Conservation (phyloP, 2,329 filamentous ascomycete genomes). For the Aspergillus calidoustus region DNA sequence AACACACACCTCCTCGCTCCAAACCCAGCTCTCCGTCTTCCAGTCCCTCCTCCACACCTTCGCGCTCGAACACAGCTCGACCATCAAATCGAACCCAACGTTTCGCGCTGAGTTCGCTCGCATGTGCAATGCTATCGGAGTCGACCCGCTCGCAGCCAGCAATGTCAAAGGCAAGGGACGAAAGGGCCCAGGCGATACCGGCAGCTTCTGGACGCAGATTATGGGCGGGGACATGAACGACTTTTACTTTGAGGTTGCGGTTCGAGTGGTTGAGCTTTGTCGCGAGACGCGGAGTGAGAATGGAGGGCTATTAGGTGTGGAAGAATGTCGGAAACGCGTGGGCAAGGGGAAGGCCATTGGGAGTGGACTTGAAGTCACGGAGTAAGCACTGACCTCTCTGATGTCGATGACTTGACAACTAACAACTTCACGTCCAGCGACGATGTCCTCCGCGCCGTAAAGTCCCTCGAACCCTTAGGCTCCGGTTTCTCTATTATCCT, state of each 20-base stretch:
- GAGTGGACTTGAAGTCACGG: constrained; percentile 74
- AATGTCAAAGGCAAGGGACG: constrained; percentile 57
- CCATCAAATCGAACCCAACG: constrained; percentile 91
- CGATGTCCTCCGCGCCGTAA: constrained; percentile 87
- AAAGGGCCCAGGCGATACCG: constrained; percentile 52
- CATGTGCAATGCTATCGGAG: constrained; percentile 97
- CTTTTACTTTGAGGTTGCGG: constrained; percentile 97
- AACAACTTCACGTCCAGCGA: constrained; percentile 57
- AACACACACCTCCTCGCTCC: constrained; percentile 81
- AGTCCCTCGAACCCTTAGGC: constrained; percentile 82
- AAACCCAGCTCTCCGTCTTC: constrained; percentile 94
- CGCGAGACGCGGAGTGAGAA: constrained; percentile 85
- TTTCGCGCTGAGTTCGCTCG: constrained; percentile 97
- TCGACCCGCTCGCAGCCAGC: constrained; percentile 84
- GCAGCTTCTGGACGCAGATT: constrained; percentile 89
- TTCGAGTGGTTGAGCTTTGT: constrained; percentile 94
- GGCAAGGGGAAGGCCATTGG: constrained; percentile 75
- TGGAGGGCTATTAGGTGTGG: constrained; percentile 84
- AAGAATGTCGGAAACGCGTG: constrained; percentile 78
- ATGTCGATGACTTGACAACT: neutral
- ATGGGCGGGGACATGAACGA: constrained; percentile 92
- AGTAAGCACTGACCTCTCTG: constrained; percentile 55
- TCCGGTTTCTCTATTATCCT: constrained; percentile 83
- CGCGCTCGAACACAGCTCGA: constrained; percentile 89
- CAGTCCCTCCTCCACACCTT: constrained; percentile 95